Base-by-base conservation (phyloP, 78 protist genomes). In the Emiliania huxleyi region DNA sequence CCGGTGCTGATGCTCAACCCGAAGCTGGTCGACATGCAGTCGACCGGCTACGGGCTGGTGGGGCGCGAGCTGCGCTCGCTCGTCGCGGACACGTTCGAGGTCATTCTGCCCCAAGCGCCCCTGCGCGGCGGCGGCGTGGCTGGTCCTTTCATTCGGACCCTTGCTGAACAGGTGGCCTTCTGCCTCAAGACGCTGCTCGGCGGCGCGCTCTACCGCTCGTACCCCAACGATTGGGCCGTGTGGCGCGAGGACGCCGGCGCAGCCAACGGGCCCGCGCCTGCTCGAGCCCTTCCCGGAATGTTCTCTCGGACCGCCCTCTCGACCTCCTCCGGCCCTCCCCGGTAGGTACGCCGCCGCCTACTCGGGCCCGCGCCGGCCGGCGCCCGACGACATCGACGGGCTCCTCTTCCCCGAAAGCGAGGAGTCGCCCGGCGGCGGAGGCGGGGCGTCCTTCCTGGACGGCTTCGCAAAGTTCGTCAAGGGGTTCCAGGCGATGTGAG, bases 1-100 rank as follows among this genome's bases (percentile, higher is more conserved):
- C 83, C 37, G 83, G 37, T 73, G 37, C 42, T 73, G 83, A 29
- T 73, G 83, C 42, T 73, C 83, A 73, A 73, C 83, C 83, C 83
- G 83, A 73, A 73, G 83, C 83, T 73, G 44, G 42, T 73, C 33
- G 37, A 23, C 83, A 73, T 73, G 83, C 83, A 73, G 42, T 73
- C 83, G 23, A 73, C 83, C 19, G 83, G 83, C 37, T 73, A 73
- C 19, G 83, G 83, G 18, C 83, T 73, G 40, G 83, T 73, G 33
- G 83, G 83, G 18, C 83, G 83, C 83, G 83, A 73, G 83, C 42
- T 73, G 2, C 83, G 83, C 83, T 3, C 37, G 33, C 37, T 73
- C 33, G 83, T 73, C 44, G 83, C 37, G 37, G 3, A 2, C 22
- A 35, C 83, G 22, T 73, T 73, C 42, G 83, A 73, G 44, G 15